A percentile compares a stretch with the other conserved stretches of the same genome.
These are phyloP conservation scores for Aspergillus nomiae DNA, from an alignment of 2,329 filamentous ascomycete genomes.

Conservation along the genomic window DNA sequence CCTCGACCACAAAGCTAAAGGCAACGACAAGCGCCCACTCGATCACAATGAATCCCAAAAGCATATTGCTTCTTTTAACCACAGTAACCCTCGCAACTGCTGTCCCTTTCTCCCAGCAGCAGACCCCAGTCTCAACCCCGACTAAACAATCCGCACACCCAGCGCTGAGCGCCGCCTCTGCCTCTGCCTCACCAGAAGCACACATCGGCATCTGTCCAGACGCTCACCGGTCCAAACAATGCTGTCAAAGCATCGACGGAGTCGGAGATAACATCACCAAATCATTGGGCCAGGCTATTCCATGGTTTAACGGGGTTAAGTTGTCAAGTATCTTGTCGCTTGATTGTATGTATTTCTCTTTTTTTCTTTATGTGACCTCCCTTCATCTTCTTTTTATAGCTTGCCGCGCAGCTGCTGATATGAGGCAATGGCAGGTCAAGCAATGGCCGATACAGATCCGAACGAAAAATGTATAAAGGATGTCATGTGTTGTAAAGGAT, in stretches of 20 bases:
- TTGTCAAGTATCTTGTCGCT: constrained; percentile 17
- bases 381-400: not conserved
- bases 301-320: constrained; percentile 21
- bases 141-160: not conserved
- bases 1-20: not conserved
- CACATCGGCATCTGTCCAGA: constrained; percentile 26
- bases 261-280: constrained; percentile 18
- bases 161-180: constrained; percentile 4
- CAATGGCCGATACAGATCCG: constrained; percentile 17
- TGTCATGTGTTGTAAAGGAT: constrained; percentile 30
- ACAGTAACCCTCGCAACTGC: constrained; percentile 11
- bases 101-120: constrained; percentile 9
- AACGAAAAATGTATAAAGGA: constrained; percentile 22
- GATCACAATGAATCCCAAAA: constrained; percentile 3
- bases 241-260: constrained; percentile 26
- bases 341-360: not conserved
- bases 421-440: constrained; percentile 18
- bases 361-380: not conserved
- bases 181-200: constrained; percentile 8
- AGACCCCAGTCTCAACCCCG: not conserved
- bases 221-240: constrained; percentile 25
- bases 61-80: constrained; percentile 4
- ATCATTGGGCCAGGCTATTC: constrained; percentile 24
- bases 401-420: not conserved
- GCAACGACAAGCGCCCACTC: not conserved